Evolutionary conservation across 352 stramenopile genomes (phyloP), one percentile per base, ranked within the genome.

Genomic region (Pythium oligandrum): DNA sequence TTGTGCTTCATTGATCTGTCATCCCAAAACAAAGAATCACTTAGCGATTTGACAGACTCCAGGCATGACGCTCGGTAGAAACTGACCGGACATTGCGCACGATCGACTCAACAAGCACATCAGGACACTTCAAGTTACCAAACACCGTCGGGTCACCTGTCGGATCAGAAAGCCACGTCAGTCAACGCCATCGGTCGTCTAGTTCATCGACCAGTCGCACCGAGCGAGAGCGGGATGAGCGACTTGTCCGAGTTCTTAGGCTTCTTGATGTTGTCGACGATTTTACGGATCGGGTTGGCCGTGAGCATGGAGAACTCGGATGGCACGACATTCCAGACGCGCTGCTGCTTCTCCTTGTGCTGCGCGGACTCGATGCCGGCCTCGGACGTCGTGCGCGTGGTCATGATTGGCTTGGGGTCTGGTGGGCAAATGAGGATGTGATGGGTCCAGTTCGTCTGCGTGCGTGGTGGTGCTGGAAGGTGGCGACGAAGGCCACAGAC

Each of bases 211-310:
- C 17, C 5, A 6, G 32, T 51, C 83, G 11, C 56, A 87, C 75
- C 92, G 46, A 98, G 78, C 46, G 90, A 97, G 35, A 98, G 80
- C 39, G 89, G 93, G 55, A 98, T 98, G 50, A 96, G 74, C 44
- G 83, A 64, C 68, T 98, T 98, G 39, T 85, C 75, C 50, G 90
- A 73, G 48, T 86, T 87, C 49, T 85, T 63, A 10, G 82, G 84
- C 40, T 90, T 93, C 70, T 97, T 90, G 70, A 98, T 96, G 59
- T 88, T 90, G 77, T 98, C 93, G 12, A 98, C 89, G 59, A 98
- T 97, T 44, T 94, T 91, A 38, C 93, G 83, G 59, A 98, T 98
- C 7, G 92, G 93, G 73, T 98, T 98, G 30, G 73, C 55, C 49
- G 69, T 86, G 31, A 77, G 63, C 51, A 71, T 73, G n/a, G 79